These are phyloP conservation scores for Metroxylon sagu DNA, from an alignment of 176 grass and related monocot genomes.

Conservation along the genomic window DNA sequence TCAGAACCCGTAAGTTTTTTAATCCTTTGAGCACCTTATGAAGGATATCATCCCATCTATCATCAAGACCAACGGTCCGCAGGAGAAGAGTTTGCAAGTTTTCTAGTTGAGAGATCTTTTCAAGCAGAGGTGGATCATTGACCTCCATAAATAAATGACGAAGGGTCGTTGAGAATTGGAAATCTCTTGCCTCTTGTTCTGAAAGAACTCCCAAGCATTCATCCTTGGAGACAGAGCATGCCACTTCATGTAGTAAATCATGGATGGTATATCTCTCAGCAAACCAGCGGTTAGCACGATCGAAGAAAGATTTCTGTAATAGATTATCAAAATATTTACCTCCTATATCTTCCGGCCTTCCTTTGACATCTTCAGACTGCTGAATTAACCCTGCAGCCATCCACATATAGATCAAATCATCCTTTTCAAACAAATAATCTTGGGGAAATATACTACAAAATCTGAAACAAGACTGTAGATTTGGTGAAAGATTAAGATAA, in stretches of 20 bases:
- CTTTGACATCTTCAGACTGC: too few species aligned
- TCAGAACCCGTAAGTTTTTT: conserved; percentile 16
- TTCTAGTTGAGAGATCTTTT: conserved; percentile 21
- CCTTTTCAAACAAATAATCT: conserved; percentile 23
- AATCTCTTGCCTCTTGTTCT: not conserved
- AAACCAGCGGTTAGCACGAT: not conserved
- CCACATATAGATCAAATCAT: conserved; percentile 37
- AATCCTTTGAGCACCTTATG: conserved; percentile 12
- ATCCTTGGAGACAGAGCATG: conserved; percentile 8
- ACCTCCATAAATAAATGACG: too few species aligned
- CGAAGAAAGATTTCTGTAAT: conserved; percentile 35
- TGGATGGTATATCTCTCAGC: conserved; percentile 6
- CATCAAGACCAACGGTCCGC: not conserved
- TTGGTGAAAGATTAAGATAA: conserved; percentile 33
- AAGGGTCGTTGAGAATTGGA: too few species aligned
- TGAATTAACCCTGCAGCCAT: conserved; percentile 20
- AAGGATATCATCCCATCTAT: not conserved
- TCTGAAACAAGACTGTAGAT: conserved; percentile 44
- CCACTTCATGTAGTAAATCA: conserved; percentile 26
- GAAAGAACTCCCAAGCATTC: conserved; percentile 23
- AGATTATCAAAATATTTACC: conserved; percentile 26
- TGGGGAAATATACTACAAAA: conserved; percentile 36
- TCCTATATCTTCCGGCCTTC: not conserved
- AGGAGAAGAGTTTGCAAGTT: conserved; percentile 39
- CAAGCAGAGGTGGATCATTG: not conserved